Conservation (phyloP, 2,329 filamentous ascomycete species). For the Ophiostoma quercus region DNA sequence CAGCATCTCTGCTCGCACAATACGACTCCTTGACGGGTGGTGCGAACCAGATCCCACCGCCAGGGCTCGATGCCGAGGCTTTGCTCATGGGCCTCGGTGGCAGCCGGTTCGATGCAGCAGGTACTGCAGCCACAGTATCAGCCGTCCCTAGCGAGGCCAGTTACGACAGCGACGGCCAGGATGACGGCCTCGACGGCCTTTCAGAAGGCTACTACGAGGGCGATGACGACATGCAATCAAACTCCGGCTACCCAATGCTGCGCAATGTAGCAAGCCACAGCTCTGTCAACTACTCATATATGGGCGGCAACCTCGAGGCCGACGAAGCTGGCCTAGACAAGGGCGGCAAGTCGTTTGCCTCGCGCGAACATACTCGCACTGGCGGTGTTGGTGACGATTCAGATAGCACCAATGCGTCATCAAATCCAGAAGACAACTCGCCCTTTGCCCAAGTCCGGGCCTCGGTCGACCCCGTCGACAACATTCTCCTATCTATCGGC, state of each 20-base stretch:
- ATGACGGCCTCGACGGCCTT: constrained; percentile 18
- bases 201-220: constrained; percentile 26
- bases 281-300: constrained; percentile 7
- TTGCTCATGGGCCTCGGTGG: constrained; percentile 50
- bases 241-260: constrained; percentile 31
- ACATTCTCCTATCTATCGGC: constrained; percentile 73
- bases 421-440: constrained; percentile 58
- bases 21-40: constrained; percentile 29
- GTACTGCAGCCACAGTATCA: constrained; percentile 46
- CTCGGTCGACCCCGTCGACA: constrained; percentile 70
- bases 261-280: constrained; percentile 14
- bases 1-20: constrained; percentile 24
- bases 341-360: constrained; percentile 4
- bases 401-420: constrained; percentile 35
- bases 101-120: constrained; percentile 35
- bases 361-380: constrained; percentile 31
- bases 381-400: constrained; percentile 39
- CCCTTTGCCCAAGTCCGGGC: constrained; percentile 75
- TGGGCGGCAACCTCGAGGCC: not conserved
- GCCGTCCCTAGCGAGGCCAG: constrained; percentile 42
- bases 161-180: constrained; percentile 32
- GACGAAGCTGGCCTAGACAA: not conserved
- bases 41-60: constrained; percentile 34
- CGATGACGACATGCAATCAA: constrained; percentile 35
- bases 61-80: constrained; percentile 48